Base-by-base conservation (phyloP, 768 basidiomycete genomes). In the Boletus patriciae region DNA sequence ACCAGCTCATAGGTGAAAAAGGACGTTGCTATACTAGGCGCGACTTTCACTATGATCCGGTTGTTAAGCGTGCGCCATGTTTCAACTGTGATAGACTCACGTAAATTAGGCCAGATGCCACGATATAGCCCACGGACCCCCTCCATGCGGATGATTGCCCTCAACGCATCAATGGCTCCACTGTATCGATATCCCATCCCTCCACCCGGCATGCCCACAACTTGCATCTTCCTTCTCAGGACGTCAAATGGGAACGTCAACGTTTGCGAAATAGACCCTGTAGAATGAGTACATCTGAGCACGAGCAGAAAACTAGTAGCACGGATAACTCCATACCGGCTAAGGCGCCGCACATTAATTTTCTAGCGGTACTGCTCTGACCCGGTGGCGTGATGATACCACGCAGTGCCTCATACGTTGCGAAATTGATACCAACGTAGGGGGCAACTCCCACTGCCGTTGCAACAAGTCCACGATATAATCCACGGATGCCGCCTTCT, bases 231-330 rank as follows among this genome's bases (percentile, higher is more conserved):
- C 58, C 96, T 82, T 46, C 96, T 81, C 56, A 98, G 73, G 6
- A 98, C 92, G 70, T 99, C 96, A 66, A 97, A 92, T 10, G 96
- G 96, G 70, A 96, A 98, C 6, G 95, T 98, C 64, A 98, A 73
- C 48, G 94, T 92, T 72, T 98, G 93, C 13, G 94, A 94, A 61
- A 96, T 88, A 25, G 88, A 85, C n/a, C 92, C 92, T 83, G 73
- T 29, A 25, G 52, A 23, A 25, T 25, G 51, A 49, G 25, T 11
- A 42, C 57, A 6, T 48, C 25, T 62, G n/a, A 60, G 52, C 25
- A 52, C 37, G 11, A 41, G 21, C 46, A 21, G n/a, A 31, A 50
- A 61, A 25, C 33, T 21, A 38, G 29, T 21, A 38, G 29, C 50
- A 50, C 45, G 12, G 52, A 50, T 29, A 10, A 31, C 19, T 40